Base-by-base conservation (phyloP, 305 asterid species). In the Solanum hybrid region DNA sequence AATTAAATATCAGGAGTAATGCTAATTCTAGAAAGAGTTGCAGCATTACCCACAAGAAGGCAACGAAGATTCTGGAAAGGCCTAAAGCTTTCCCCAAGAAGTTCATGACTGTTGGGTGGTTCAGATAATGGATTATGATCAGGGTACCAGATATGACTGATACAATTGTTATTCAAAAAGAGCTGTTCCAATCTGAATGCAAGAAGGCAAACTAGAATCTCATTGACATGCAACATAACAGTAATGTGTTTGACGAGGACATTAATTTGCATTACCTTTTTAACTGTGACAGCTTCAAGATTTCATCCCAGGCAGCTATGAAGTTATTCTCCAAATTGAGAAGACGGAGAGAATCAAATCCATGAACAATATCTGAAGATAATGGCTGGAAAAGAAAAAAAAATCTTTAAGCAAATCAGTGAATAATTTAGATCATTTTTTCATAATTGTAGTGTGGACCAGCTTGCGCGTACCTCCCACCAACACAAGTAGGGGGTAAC, bases 251-350 rank as follows among this genome's bases (percentile, higher is more conserved):
- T 32, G 34, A 87, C 72, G 73, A 64, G 38, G 31, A 42, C 31
- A 71, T 78, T 86, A 88, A 88, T 78, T 76, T 71, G 86, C 42
- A 51, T 64, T 92, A 97, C 99, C 99, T 93, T 91, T 35, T 92
- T 87, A 97, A 90, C 51, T 92, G 95, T 27, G 99, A 94, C 89
- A 97, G 95, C 92, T 94, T 95, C 89, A 93, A 36, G 78, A 97
- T 93, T 92, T 96, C 99, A 90, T 93, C 95, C 99, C 99, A 97
- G 91, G 92, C 87, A 60, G 94, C 91, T 92, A 97, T 91, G 82
- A 92, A 93, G 92, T 96, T 97, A 92, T 94, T 92, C 92, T 96
- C 99, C 93, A 97, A 93, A 93, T 97, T 95, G 87, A 97, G 97
- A 90, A 95, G 93, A 82, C 93, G 95, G 77, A 97, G 92, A 71